These are phyloP conservation scores for Cryphonectria carpinicola DNA, from an alignment of 2,329 filamentous ascomycete genomes.

Conservation along the genomic window DNA sequence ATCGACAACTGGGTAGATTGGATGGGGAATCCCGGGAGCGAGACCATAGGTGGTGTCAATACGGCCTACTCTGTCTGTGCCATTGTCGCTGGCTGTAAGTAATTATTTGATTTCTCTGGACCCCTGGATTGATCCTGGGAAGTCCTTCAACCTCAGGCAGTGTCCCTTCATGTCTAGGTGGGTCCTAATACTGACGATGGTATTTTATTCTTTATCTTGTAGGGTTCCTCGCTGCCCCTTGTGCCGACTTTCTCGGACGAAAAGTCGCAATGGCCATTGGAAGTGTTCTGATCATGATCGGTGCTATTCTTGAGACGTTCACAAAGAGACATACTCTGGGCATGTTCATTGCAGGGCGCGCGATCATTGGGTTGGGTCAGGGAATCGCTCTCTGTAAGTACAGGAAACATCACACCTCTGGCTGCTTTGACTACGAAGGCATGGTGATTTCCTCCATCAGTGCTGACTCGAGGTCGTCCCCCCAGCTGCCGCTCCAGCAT, in stretches of 20 bases:
- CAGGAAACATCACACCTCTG: neutral
- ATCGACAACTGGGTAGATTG: conserved; percentile 68
- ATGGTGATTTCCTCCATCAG: conserved; percentile 21
- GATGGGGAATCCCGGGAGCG: conserved; percentile 52
- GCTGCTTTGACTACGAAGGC: neutral
- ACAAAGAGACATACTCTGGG: conserved; percentile 63
- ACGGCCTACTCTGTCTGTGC: conserved; percentile 73
- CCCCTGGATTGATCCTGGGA: neutral
- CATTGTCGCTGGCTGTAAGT: conserved; percentile 65
- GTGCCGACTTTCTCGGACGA: conserved; percentile 65
- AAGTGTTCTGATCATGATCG: conserved; percentile 66
- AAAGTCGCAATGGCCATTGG: conserved; percentile 68
- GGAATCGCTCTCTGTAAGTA: conserved; percentile 59
- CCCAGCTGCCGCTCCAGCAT: conserved; percentile 65
- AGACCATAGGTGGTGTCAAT: conserved; percentile 59
- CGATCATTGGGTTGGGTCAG: conserved; percentile 71
- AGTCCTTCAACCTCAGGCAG: neutral
- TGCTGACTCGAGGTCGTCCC: conserved; percentile 44
- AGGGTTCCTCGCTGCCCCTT: conserved; percentile 66
- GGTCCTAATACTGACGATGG: neutral
- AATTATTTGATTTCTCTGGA: conserved; percentile 23
- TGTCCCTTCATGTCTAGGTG: no score
- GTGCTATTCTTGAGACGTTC: conserved; percentile 71
- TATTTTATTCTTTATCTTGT: neutral
- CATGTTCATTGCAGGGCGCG: conserved; percentile 70